Evolutionary conservation across 768 basidiomycete species (phyloP).

Genomic region (Kwoniella shandongensis): DNA sequence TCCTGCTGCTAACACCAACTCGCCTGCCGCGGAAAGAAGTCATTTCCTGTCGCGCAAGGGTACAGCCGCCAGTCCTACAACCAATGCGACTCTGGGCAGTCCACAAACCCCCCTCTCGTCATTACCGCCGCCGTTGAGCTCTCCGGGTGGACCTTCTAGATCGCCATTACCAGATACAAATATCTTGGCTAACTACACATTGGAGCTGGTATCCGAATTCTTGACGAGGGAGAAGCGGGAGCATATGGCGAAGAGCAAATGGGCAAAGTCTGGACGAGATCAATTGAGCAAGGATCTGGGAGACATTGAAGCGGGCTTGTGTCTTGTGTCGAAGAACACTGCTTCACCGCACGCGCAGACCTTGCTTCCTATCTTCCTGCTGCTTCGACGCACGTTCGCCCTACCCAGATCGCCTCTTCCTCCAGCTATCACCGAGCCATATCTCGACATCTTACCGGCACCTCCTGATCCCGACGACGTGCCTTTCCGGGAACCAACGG

Average conservation of each 20-base stretch:
- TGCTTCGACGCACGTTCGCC: slow-evolving; percentile 36
- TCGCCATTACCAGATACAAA: slow-evolving; percentile 15
- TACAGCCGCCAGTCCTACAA: slow-evolving; percentile 15
- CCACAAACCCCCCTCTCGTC: slow-evolving; percentile 23
- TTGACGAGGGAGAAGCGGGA: slow-evolving; percentile 50
- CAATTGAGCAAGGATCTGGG: slow-evolving; percentile 47
- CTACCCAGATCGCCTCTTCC: slow-evolving; percentile 35
- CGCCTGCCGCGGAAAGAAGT: slow-evolving; percentile 19
- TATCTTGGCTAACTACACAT: slow-evolving; percentile 36
- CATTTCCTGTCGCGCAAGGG: slow-evolving; percentile 21
- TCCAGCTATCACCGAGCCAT: slow-evolving; percentile 34
- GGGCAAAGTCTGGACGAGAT: slow-evolving; percentile 49
- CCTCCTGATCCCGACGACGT: slow-evolving; percentile 45
- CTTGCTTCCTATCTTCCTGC: slow-evolving; percentile 37
- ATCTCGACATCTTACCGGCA: slow-evolving; percentile 38
- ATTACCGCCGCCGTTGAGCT: slow-evolving; percentile 13
- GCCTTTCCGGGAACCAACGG: slow-evolving; percentile 43
- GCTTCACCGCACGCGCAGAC: slow-evolving; percentile 23
- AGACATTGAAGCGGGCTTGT: slow-evolving; percentile 46
- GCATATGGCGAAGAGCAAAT: slow-evolving; percentile 46
- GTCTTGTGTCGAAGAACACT: slow-evolving; percentile 22
- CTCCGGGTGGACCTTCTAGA: neutral
- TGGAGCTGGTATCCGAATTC: slow-evolving; percentile 50
- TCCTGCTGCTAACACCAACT: slow-evolving; percentile 4
- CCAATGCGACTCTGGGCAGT: slow-evolving; percentile 5